Base-by-base conservation (phyloP, 2,329 filamentous ascomycete species). In the Fulvia fulva region DNA sequence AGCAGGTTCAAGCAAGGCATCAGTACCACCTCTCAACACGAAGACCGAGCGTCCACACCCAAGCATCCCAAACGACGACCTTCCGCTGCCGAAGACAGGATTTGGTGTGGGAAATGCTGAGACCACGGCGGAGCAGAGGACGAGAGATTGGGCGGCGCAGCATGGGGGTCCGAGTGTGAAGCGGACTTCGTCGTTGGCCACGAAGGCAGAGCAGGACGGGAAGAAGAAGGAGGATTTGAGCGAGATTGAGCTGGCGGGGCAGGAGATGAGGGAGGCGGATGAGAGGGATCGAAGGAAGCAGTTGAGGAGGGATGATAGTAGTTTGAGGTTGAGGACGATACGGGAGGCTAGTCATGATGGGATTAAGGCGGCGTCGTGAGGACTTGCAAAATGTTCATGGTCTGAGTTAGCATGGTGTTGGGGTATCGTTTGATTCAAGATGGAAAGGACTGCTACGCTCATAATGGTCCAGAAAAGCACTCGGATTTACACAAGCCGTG, bases 211-310 rank as follows among this genome's bases (percentile, higher is more conserved):
- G 12, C 22, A 47, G n/a, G 51, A 28, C 2, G 56, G 43, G 7
- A 70, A 69, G 54, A 47, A 57, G n/a, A 65, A 66, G 44, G 67
- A 69, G 22, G 68, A 65, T 5, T 61, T 68, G 61, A 66, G 57
- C 30, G 70, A 71, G 50, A 59, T 72, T n/a, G 70, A 72, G 58
- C 50, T 69, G 25, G 70, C 70, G 3, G 70, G 69, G 0, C 65
- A 65, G 51, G 70, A 71, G 60, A 72, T 72, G 68, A 62, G 69
- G 16, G 70, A 72, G 53, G 67, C 66, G 11, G 69, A 72, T 26
- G 69, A 70, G 55, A 60, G 63, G 51, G 68, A 64, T 19, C 57
- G 64, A 50, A 63, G 60, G 58, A 63, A 63, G 23, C 55, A 67
- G 56, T 58, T 51, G 9, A 41, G 34, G 7, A 43, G 44, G 30